Percentiles rank a stretch among this genome's conserved stretches.
These are phyloP conservation scores for Leccinum disarticulatum DNA, from an alignment of 768 basidiomycete species.

Conservation along the genomic window DNA sequence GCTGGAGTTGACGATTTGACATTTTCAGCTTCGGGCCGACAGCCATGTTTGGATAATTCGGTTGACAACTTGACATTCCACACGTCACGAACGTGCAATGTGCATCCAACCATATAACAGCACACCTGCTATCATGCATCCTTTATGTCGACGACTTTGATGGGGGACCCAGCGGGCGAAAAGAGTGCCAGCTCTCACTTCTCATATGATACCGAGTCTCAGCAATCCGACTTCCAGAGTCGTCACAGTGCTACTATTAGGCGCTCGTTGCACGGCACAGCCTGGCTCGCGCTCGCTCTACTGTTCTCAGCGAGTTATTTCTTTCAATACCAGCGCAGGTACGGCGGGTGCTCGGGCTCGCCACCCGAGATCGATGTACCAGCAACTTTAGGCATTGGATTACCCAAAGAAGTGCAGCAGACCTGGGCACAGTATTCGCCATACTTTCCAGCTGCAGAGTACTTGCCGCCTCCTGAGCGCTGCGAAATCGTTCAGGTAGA, in stretches of 20 bases:
- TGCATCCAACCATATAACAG: conserved; percentile 19
- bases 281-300: conserved; percentile 17
- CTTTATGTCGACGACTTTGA: conserved; percentile 11
- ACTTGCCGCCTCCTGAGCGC: conserved; percentile 43
- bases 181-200: not conserved
- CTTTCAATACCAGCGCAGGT: conserved; percentile 13
- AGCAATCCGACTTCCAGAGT: not conserved
- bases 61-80: conserved; percentile 8
- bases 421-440: conserved; percentile 67
- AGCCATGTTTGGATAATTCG: conserved; percentile 10
- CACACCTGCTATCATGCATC: not conserved
- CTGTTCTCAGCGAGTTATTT: conserved; percentile 14
- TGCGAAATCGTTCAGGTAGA: conserved; percentile 60
- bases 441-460: conserved; percentile 48
- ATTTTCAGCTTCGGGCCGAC: no score
- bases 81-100: conserved; percentile 29
- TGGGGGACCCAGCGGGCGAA: not conserved
- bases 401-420: conserved; percentile 28
- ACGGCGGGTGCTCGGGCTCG: not conserved
- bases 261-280: conserved; percentile 1
- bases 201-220: not conserved
- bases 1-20: no score
- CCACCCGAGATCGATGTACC: not conserved
- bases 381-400: not conserved
- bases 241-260: not conserved